Conservation (phyloP, 2,329 filamentous ascomycete species). For the Aspergillus fructus region DNA sequence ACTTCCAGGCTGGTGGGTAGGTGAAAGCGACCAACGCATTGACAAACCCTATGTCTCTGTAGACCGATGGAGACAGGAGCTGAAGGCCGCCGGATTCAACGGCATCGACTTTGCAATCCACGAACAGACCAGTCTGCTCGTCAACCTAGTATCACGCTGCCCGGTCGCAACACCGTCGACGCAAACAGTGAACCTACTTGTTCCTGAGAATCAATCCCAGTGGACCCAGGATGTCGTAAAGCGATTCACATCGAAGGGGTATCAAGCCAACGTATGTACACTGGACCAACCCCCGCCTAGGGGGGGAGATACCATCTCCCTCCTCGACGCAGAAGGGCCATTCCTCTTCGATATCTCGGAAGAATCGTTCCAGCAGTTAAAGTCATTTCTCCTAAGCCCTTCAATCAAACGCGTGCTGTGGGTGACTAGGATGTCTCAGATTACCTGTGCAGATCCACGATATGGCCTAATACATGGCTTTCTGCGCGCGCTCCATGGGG, state of each 20-base stretch:
- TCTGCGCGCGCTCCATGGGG: neutral
- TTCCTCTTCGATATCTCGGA: neutral
- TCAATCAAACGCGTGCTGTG: neutral
- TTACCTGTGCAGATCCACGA: constrained; percentile 11
- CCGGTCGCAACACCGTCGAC: neutral
- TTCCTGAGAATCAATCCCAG: neutral
- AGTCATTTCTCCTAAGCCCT: neutral
- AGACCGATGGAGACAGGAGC: neutral
- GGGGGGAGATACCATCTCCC: neutral
- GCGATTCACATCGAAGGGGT: neutral
- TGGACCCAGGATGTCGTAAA: neutral
- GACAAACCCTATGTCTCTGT: constrained; percentile 2
- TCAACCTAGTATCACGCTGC: neutral
- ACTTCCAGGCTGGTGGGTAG: constrained; percentile 13
- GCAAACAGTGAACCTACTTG: neutral
- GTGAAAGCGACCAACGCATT: neutral
- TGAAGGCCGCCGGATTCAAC: constrained; percentile 3
- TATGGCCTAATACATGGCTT: constrained; percentile 20
- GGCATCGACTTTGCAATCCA: constrained; percentile 1
- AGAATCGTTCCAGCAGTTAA: neutral
- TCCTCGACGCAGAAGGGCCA: constrained; percentile 5
- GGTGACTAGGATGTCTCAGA: constrained; percentile 5
- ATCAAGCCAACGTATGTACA: neutral
- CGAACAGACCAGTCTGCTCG: neutral
- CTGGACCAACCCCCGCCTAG: neutral